Evolutionary conservation across 2,329 filamentous ascomycete species (phyloP).

Genomic region (Microsporum audouinii): DNA sequence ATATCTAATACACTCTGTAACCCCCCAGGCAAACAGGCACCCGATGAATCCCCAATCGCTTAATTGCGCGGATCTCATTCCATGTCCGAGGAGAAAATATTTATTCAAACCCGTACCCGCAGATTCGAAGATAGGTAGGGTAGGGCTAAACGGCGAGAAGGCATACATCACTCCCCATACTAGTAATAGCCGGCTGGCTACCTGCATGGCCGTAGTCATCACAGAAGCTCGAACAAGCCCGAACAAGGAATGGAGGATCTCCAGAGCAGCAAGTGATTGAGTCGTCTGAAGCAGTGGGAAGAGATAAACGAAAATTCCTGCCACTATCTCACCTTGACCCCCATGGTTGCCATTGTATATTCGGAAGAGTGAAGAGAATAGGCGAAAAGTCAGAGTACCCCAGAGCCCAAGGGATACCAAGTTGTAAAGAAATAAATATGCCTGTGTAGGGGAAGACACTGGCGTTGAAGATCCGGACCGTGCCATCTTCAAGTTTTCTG

Average conservation of each 20-base stretch:
- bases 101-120: not conserved
- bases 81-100: conserved; percentile 6
- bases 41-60: conserved; percentile 36
- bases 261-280: conserved; percentile 71
- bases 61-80: conserved; percentile 17
- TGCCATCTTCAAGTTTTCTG: not conserved
- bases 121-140: not conserved
- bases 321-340: conserved; percentile 23
- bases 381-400: conserved; percentile 62
- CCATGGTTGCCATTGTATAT: conserved; percentile 37
- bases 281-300: conserved; percentile 46
- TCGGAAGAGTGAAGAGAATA: conserved; percentile 42
- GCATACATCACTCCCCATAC: conserved; percentile 72
- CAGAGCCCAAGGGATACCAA: conserved; percentile 64
- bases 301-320: conserved; percentile 37
- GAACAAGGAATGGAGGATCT: conserved; percentile 68
- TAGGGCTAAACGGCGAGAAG: conserved; percentile 44
- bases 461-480: not conserved
- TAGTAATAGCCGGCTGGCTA: conserved; percentile 72
- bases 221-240: conserved; percentile 78
- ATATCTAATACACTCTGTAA: conserved; percentile 90
- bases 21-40: conserved; percentile 65
- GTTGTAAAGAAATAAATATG: conserved; percentile 81
- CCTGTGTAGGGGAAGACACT: not conserved
- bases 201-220: conserved; percentile 79